Percentiles rank a stretch among this genome's conserved stretches.
phyloP scores from a whole-genome alignment of 2,329 filamentous ascomycete species.

The Fusarium solani-melongenae region DNA sequence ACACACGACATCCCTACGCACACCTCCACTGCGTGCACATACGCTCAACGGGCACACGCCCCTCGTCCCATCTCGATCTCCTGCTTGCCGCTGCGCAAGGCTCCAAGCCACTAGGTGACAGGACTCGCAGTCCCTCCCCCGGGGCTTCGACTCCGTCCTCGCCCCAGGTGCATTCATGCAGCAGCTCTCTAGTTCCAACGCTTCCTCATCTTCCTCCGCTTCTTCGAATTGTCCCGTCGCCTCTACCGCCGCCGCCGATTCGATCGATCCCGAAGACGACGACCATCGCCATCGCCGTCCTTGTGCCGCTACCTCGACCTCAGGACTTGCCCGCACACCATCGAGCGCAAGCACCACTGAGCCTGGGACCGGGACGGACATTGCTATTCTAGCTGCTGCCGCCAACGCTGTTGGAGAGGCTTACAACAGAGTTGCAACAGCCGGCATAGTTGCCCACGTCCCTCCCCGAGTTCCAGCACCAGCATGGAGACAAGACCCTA shows the following conservation, averaged over 20 bases:
- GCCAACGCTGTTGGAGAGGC: slow-evolving; percentile 18
- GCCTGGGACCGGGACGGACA: slow-evolving; percentile 13
- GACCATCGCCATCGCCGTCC: slow-evolving; percentile 14
- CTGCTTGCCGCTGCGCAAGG: slow-evolving; percentile 37
- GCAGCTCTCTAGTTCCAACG: slow-evolving; percentile 38
- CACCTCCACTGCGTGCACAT: slow-evolving; percentile 16
- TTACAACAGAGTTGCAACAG: slow-evolving; percentile 22
- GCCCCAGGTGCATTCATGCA: slow-evolving; percentile 48
- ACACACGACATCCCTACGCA: slow-evolving; percentile 26
- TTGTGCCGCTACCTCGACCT: slow-evolving; percentile 17
- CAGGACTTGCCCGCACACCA: slow-evolving; percentile 18
- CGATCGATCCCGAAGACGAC: slow-evolving; percentile 28
- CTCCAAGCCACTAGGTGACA: slow-evolving; percentile 39
- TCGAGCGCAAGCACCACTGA: slow-evolving; percentile 13
- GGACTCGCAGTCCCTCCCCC: slow-evolving; percentile 41
- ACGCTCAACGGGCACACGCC: slow-evolving; percentile 28
- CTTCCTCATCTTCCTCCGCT: slow-evolving; percentile 32
- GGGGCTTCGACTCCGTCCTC: slow-evolving; percentile 42
- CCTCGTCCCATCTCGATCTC: slow-evolving; percentile 44
- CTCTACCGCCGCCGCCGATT: slow-evolving; percentile 16
- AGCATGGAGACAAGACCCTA: slow-evolving; percentile 40
- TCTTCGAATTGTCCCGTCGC: slow-evolving; percentile 14
- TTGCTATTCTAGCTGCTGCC: slow-evolving; percentile 20
- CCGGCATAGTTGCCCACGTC: slow-evolving; percentile 27
- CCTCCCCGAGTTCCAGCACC: slow-evolving; percentile 21